These are phyloP conservation scores for peach (Prunus persica) DNA, from an alignment of 306 rosid genomes.

Conservation along the genomic window DNA sequence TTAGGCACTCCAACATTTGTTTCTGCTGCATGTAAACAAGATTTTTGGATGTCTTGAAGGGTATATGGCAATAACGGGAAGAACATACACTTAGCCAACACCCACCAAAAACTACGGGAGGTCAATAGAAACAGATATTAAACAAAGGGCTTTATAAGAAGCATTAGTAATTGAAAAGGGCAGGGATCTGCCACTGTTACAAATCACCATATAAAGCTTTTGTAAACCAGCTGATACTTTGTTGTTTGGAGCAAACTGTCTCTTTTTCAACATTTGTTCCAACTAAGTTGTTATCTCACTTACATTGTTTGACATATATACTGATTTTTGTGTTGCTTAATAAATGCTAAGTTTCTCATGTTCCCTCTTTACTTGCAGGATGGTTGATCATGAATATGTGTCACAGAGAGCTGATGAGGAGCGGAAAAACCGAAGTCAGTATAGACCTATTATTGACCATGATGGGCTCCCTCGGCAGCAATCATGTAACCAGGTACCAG, in stretches of 20 bases:
- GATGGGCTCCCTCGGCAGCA: slow-evolving; percentile 66
- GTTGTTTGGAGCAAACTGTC: neutral
- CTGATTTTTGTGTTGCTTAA: neutral
- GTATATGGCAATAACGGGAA: neutral
- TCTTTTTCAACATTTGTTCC: neutral
- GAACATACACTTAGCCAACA: neutral
- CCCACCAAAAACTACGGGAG: neutral
- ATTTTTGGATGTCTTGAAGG: neutral
- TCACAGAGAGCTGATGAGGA: slow-evolving; percentile 67
- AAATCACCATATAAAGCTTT: neutral
- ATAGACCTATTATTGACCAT: slow-evolving; percentile 78
- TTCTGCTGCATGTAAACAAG: neutral
- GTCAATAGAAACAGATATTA: neutral
- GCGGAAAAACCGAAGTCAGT: slow-evolving; percentile 50
- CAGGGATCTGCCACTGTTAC: neutral
- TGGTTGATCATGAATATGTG: slow-evolving; percentile 56
- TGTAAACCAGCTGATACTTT: neutral
- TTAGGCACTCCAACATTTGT: neutral
- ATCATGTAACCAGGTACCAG: slow-evolving; percentile 51
- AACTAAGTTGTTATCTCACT: neutral
- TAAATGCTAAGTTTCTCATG: neutral
- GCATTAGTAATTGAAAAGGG: neutral
- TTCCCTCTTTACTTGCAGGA: slow-evolving; percentile 30
- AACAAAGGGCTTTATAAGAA: neutral
- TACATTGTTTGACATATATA: neutral